These are phyloP conservation scores for Cladobotryum protrusum DNA, from an alignment of 2,329 filamentous ascomycete species.

Conservation along the genomic window DNA sequence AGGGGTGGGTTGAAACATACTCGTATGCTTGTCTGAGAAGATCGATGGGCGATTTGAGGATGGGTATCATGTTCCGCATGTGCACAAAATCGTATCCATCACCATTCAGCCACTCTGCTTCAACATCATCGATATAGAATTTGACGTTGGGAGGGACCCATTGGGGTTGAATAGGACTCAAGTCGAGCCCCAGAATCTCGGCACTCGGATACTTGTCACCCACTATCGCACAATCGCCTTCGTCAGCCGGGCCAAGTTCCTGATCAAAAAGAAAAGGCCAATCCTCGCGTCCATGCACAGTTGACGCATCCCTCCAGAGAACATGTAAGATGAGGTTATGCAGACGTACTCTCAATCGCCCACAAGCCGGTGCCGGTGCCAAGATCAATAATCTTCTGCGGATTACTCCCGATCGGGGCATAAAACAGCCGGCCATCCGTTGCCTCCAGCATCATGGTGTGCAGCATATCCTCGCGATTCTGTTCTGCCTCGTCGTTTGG, in stretches of 20 bases:
- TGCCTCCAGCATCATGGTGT: constrained; percentile 39
- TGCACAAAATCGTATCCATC: constrained; percentile 26
- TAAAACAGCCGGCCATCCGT: constrained; percentile 34
- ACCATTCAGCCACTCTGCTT: constrained; percentile 24
- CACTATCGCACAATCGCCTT: constrained; percentile 12
- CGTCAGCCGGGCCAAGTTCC: not conserved
- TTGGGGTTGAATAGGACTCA: constrained; percentile 34
- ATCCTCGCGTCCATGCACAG: not conserved
- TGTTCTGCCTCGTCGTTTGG: constrained; percentile 43
- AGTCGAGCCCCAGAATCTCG: constrained; percentile 32
- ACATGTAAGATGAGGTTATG: not conserved
- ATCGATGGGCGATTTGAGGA: constrained; percentile 26
- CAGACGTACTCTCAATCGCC: constrained; percentile 33
- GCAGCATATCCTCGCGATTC: constrained; percentile 39
- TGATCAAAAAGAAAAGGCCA: not conserved
- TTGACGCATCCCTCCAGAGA: not conserved
- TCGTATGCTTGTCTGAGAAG: constrained; percentile 25
- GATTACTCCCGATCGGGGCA: constrained; percentile 33
- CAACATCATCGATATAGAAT: constrained; percentile 31
- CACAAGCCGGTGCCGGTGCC: constrained; percentile 45
- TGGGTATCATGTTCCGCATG: constrained; percentile 39
- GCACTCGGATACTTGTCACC: constrained; percentile 30
- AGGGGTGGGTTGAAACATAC: constrained; percentile 13
- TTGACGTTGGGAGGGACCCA: constrained; percentile 36
- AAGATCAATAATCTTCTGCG: constrained; percentile 40